Base-by-base conservation (phyloP, 352 stramenopile genomes). In the Pythium myriotylum region DNA sequence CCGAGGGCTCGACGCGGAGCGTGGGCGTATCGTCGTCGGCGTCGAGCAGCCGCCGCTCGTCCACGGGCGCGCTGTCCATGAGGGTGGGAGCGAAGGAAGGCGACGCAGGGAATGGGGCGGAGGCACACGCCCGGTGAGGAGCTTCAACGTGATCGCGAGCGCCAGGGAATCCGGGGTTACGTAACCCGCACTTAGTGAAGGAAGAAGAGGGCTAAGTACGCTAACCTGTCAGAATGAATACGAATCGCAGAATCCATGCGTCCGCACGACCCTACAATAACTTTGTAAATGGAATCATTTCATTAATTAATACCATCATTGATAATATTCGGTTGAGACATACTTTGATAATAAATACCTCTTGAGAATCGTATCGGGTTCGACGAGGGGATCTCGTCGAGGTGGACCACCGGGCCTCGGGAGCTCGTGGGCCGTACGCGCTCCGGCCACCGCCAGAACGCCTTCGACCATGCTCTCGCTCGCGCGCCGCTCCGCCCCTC, bases 381-480 rank as follows among this genome's bases (percentile, higher is more conserved):
- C 29, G 5, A 54, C 14, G 5, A 4, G 2, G 2, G 10, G n/a
- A 20, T 23, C 27, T 19, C 24, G 23, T 41, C n/a, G 47, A 32
- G n/a, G 26, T 57, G 46, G 32, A 54, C 32, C 46, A 41, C 22
- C 56, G 20, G 37, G 47, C 17, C 42, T 45, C 45, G 16, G 20
- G 54, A 53, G 41, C 53, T 48, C 27, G 26, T 60, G 39, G 53
- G 51, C 56, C 56, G 56, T 56, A 45, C 55, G 55, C 56, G 10
- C 20, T 43, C 19, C 7, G 33, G 29, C 27, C 54, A 60, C 59
- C 59, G 47, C 43, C 52, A 55, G 43, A 60, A 57, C 23, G 24
- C 46, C 5, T 16, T 41, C 20, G 23, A 67, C 35, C 32, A 70
- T 72, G 64, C 54, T 72, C 27, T 52, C 64, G 20, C 24, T 72